These are phyloP conservation scores for Aegilops umbellulata DNA, from an alignment of 176 grass and related monocot genomes.

Conservation along the genomic window DNA sequence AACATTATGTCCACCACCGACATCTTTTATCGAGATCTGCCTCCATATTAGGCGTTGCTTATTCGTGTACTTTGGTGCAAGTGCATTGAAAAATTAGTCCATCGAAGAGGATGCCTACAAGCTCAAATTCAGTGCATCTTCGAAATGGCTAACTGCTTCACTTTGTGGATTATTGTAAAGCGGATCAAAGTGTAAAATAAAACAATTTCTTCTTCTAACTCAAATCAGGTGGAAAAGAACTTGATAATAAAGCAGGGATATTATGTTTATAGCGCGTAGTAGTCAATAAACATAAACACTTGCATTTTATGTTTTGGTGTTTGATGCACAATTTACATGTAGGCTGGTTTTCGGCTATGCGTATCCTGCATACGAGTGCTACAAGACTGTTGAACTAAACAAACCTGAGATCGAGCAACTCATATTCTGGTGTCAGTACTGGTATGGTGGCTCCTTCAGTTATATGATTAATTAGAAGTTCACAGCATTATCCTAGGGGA, in stretches of 20 bases:
- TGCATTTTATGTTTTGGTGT: not conserved
- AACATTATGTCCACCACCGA: not conserved
- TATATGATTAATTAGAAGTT: conserved; percentile 7
- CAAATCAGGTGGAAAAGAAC: not conserved
- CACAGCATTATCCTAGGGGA: not conserved
- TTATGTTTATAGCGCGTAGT: not conserved
- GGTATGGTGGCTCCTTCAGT: conserved; percentile 47
- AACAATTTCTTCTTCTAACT: not conserved
- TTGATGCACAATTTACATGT: conserved; percentile 15
- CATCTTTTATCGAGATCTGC: not conserved
- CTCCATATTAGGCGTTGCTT: not conserved
- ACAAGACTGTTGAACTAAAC: conserved; percentile 99
- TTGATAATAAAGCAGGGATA: not conserved
- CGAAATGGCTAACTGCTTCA: not conserved
- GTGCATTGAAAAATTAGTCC: not conserved
- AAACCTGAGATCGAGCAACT: conserved; percentile 95
- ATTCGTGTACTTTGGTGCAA: not conserved
- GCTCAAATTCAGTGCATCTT: not conserved
- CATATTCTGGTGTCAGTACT: conserved; percentile 99
- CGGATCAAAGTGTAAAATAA: not conserved
- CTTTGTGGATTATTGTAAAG: not conserved
- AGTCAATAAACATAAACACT: not conserved
- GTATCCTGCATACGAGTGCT: conserved; percentile 99
- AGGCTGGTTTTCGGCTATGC: conserved; percentile 93
- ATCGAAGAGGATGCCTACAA: not conserved